These are phyloP conservation scores for Saprolegnia diclina DNA, from an alignment of 352 stramenopile genomes.

Conservation along the genomic window DNA sequence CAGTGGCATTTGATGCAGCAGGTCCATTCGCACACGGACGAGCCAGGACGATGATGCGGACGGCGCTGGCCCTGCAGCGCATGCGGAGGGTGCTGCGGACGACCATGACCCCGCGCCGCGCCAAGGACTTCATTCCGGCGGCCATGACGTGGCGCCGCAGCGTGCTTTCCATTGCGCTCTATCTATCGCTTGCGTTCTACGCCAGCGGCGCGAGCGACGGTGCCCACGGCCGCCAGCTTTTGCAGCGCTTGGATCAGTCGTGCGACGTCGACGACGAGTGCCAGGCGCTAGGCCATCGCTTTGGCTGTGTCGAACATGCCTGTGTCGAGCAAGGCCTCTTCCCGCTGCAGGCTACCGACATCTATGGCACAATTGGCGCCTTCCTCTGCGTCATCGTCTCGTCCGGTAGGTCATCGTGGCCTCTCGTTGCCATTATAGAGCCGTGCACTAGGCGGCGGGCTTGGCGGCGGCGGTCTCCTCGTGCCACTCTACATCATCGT, in stretches of 20 bases:
- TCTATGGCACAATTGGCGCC: slow-evolving; percentile 55
- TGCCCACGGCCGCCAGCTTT: background rate
- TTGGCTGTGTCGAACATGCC: slow-evolving; percentile 38
- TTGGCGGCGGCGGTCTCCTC: slow-evolving; percentile 69
- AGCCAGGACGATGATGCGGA: too few species aligned
- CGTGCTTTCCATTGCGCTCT: background rate
- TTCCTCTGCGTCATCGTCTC: slow-evolving; percentile 62
- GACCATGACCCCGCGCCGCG: background rate
- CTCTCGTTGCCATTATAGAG: background rate
- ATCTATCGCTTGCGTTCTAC: too few species aligned
- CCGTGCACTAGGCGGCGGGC: slow-evolving; percentile 38
- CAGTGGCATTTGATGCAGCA: too few species aligned
- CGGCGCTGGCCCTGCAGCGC: too few species aligned
- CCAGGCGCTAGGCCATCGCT: slow-evolving; percentile 22
- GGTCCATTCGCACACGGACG: too few species aligned
- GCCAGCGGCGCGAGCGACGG: too few species aligned
- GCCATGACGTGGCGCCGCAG: background rate
- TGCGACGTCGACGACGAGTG: slow-evolving; percentile 19
- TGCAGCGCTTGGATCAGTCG: background rate
- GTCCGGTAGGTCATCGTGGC: slow-evolving; percentile 20
- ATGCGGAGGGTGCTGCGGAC: background rate
- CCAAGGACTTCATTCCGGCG: background rate
- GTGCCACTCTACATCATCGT: slow-evolving; percentile 76
- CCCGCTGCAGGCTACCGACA: slow-evolving; percentile 46
- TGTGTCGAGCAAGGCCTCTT: slow-evolving; percentile 57